Percentiles rank a stretch among this genome's conserved stretches.
Evolutionary conservation across 2,329 filamentous ascomycete species (phyloP).

Genomic region (Aspergillus japonicus): DNA sequence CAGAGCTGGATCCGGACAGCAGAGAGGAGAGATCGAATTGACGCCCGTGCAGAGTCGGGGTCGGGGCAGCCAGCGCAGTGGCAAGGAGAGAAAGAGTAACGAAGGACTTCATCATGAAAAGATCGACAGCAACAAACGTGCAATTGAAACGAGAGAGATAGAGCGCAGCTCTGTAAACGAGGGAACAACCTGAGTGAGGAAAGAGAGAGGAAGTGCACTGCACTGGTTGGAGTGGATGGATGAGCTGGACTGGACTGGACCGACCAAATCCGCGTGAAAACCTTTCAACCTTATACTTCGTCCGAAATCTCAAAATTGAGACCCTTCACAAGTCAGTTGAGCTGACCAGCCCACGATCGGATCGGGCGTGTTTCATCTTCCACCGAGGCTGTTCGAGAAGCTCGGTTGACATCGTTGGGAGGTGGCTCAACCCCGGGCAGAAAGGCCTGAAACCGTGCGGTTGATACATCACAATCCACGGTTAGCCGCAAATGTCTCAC

Average conservation of each 20-base stretch:
- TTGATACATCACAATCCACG: background rate
- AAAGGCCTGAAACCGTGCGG: background rate
- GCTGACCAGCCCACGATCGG: background rate
- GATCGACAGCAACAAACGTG: background rate
- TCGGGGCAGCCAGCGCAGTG: constrained; percentile 25
- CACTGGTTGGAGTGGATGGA: background rate
- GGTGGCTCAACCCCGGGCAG: background rate
- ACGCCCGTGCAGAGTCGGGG: constrained; percentile 25
- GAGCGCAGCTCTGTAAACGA: background rate
- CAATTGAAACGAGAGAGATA: background rate
- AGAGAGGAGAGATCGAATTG: constrained; percentile 15
- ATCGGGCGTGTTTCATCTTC: background rate
- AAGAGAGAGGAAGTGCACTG: constrained; percentile 2
- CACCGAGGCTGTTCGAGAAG: background rate
- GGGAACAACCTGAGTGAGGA: background rate
- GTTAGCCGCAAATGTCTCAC: background rate
- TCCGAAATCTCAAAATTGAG: background rate
- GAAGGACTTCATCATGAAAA: constrained; percentile 24
- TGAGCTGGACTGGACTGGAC: background rate
- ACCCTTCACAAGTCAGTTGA: background rate
- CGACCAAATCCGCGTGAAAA: background rate
- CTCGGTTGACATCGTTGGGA: background rate
- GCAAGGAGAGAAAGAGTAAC: constrained; percentile 22
- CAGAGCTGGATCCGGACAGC: constrained; percentile 1
- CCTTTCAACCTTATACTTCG: background rate